Base-by-base conservation (phyloP, 2,329 filamentous ascomycete species). In the Penicillium sp. region DNA sequence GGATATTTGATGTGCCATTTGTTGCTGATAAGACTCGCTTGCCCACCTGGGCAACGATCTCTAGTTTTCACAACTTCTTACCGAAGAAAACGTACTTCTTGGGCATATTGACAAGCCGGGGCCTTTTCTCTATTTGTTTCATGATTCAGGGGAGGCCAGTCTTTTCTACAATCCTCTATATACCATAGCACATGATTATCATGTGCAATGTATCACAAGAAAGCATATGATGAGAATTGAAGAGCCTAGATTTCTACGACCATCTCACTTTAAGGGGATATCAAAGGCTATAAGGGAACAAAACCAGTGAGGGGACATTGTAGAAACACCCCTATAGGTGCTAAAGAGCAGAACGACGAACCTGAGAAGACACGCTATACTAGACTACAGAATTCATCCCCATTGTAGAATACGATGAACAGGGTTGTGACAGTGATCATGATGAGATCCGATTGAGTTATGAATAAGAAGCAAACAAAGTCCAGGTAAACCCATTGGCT, bases 401-500 rank as follows among this genome's bases (percentile, higher is more conserved):
- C 24, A 31, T 44, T 11, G 10, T 7, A 44, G 10, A 13, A 31
- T 4, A 45, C 4, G 7, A 31, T 20, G n/a, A 31, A 44, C 26
- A 44, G 14, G 43, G 42, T 13, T 45, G 13, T 45, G 20, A 22
- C 8, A 11, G 13, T 32, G 18, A 34, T 22, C 8, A 35, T 22
- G 20, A 31, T n/a, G 18, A 18, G 37, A 22, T 42, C 18, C 1
- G 29, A 35, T 43, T 29, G 2, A 34, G 4, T 32, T 31, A 45
- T 29, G 18, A 52, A 20, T 40, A 46, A 11, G 37, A 42, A 49
- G 32, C 32, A 44, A 45, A n/a, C 29, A 46, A 46, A 37, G 42
- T 45, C 26, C 48, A 46, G 31, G 39, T 22, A 20, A 29, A n/a
- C 39, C 40, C 32, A 61, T 63, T 63, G 61, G 57, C 44, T 57